Base-by-base conservation (phyloP, 179 eudicot genomes). In the Camellia oleifera region DNA sequence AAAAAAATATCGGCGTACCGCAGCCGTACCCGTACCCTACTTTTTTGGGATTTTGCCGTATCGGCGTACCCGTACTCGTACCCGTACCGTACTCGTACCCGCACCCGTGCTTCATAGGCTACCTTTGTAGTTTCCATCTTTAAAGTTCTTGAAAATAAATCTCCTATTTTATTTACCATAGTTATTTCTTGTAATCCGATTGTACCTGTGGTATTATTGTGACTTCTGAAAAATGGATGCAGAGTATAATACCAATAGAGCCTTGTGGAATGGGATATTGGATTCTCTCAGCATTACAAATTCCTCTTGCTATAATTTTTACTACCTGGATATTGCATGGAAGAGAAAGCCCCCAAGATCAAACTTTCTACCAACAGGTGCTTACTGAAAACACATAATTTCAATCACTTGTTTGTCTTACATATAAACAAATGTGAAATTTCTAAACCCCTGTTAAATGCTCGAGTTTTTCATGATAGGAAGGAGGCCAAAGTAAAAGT, bases 211-310 rank as follows among this genome's bases (percentile, higher is more conserved):
- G 75, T 20, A 45, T 12, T 17, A 26, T 26, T 68, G 17, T 68
- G 13, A 46, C 57, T 71, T 48, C 11, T 50, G 17, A 20, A 52
- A 56, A 66, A 70, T 67, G 58, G 0, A 23, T 74, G 72, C 83
- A 89, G 92, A 84, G 92, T 48, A 82, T 87, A 3, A 78, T 85
- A 23, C 72, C 72, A 3, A 82, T 84, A 66, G 78, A 88, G 86
- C 76, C 86, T 11, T 90, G 93, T 76, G 91, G 93, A 80, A 75
- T 78, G n/a, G 88, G 32, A 77, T 90, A 87, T 79, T 90, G 93
- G 93, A 57, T 81, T 44, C 76, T 90, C 84, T 83, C 93, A 72
- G 82, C 88, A 50, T 18, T 81, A 46, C 93, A 88, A 83, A 70
- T 90, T 52, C 93, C 91, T 66, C 86, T 90, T 42, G 91, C 93